Base-by-base conservation (phyloP, 176 grass and related monocot species). In the Avena insularis region DNA sequence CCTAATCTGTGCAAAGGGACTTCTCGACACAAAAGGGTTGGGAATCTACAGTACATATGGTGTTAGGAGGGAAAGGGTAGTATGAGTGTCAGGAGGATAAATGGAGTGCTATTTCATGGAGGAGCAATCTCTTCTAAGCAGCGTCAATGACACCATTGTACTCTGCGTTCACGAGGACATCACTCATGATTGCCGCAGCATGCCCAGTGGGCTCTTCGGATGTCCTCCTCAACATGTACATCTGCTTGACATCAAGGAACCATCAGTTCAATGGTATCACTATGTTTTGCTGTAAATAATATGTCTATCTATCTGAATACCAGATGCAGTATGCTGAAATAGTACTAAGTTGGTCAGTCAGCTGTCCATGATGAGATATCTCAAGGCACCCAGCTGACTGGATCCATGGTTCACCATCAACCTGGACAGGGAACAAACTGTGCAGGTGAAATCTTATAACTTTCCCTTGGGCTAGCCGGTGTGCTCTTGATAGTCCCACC, bases 351-450 rank as follows among this genome's bases (percentile, higher is more conserved):
- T 71, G 17, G 68, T 45, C 68, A 8, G 14, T 17, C 65, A 48
- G 20, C 59, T 75, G 96, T 54, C 90, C 89, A 87, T 76, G 88
- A 81, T 98, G 90, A 85, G 90, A 92, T 79, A 98, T 98, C 83
- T 98, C 93, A 69, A 98, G 89, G 74, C 93, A 95, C 60, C 91
- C 96, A 77, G 93, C 90, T 77, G 91, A 86, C 66, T 98, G 96
- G 73, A 98, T 98, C 93, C 93, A 98, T 79, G 96, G 96, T 78
- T 98, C 96, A 62, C 96, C 96, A 81, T 98, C 96, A n/a, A 98
- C 87, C 91, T 98, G 96, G 78, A 98, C 93, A 79, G 96, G 96
- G 71, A 98, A 98, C 70, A 93, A 91, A 76, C 96, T 92, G 90
- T 92, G 89, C 61, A 98, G 83, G 63, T 94, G 86, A 75, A 98